Evolutionary conservation across 768 basidiomycete genomes (phyloP).

Genomic region (Hygrophoropsis aurantiaca): DNA sequence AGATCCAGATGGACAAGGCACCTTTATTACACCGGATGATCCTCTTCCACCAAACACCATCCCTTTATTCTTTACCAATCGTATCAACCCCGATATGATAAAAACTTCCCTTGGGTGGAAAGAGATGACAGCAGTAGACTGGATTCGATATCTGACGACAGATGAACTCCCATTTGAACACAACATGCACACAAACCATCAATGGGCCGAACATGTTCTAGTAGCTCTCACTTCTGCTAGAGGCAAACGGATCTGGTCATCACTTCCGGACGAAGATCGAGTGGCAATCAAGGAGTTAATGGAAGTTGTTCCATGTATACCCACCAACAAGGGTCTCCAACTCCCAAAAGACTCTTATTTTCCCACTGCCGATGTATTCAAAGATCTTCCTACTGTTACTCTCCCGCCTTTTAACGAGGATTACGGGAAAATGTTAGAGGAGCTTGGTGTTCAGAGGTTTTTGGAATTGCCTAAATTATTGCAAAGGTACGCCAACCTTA

Average conservation of each 20-base stretch:
- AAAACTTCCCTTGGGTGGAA: slow-evolving; percentile 69
- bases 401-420: slow-evolving; percentile 45
- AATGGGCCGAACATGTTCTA: slow-evolving; percentile 79
- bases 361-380: slow-evolving; percentile 83
- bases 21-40: slow-evolving; percentile 65
- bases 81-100: slow-evolving; percentile 52
- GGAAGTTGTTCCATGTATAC: slow-evolving; percentile 57
- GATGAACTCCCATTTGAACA: slow-evolving; percentile 45
- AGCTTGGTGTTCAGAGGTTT: slow-evolving; percentile 74
- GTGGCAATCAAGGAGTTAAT: slow-evolving; percentile 49
- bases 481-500: slow-evolving; percentile 47
- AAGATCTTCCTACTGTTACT: slow-evolving; percentile 73
- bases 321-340: slow-evolving; percentile 72
- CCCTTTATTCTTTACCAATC: slow-evolving; percentile 60
- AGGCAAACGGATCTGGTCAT: slow-evolving; percentile 62
- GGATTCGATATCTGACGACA: slow-evolving; percentile 63
- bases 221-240: slow-evolving; percentile 31
- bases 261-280: slow-evolving; percentile 50
- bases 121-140: slow-evolving; percentile 69
- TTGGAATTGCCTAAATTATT: slow-evolving; percentile 88
- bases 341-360: slow-evolving; percentile 76
- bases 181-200: slow-evolving; percentile 58
- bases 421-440: slow-evolving; percentile 53
- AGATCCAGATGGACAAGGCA: slow-evolving; percentile 52
- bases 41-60: slow-evolving; percentile 76